A percentile compares a stretch with the other conserved stretches of the same genome.
phyloP scores from a whole-genome alignment of 2,329 filamentous ascomycete genomes.

The Scleromitrula shiraiana region DNA sequence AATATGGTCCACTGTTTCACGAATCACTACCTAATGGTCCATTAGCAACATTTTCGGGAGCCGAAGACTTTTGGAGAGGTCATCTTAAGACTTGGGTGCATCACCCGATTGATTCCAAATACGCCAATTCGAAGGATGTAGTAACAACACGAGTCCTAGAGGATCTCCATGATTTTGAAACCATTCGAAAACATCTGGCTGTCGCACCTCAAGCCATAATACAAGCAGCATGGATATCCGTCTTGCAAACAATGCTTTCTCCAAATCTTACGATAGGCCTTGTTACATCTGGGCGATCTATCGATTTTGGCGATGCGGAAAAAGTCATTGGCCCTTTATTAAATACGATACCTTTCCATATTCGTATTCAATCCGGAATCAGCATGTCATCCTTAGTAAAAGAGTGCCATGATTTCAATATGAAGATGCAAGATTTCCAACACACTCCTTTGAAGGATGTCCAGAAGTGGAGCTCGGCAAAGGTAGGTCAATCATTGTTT shows the following conservation, averaged over 20 bases:
- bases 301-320: conserved; percentile 59
- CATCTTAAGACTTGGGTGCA: conserved; percentile 22
- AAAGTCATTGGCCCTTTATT: conserved; percentile 73
- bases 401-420: conserved; percentile 64
- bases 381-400: conserved; percentile 54
- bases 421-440: conserved; percentile 61
- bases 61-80: conserved; percentile 57
- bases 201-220: conserved; percentile 74
- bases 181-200: conserved; percentile 48
- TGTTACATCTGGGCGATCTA: conserved; percentile 68
- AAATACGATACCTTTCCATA: conserved; percentile 74
- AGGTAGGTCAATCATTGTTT: conserved; percentile 53
- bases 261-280: conserved; percentile 51
- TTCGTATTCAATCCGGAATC: conserved; percentile 35
- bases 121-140: conserved; percentile 14
- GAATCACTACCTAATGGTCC: conserved; percentile 64
- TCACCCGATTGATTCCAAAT: conserved; percentile 10
- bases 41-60: conserved; percentile 40
- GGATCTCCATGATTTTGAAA: conserved; percentile 39
- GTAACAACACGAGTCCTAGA: conserved; percentile 26
- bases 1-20: conserved; percentile 49
- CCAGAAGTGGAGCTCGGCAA: conserved; percentile 63
- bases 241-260: conserved; percentile 45
- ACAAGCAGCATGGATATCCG: conserved; percentile 65
- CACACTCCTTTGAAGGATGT: conserved; percentile 73